These are phyloP conservation scores for Cladosporium halotolerans DNA, from an alignment of 2,329 filamentous ascomycete species.

Conservation along the genomic window DNA sequence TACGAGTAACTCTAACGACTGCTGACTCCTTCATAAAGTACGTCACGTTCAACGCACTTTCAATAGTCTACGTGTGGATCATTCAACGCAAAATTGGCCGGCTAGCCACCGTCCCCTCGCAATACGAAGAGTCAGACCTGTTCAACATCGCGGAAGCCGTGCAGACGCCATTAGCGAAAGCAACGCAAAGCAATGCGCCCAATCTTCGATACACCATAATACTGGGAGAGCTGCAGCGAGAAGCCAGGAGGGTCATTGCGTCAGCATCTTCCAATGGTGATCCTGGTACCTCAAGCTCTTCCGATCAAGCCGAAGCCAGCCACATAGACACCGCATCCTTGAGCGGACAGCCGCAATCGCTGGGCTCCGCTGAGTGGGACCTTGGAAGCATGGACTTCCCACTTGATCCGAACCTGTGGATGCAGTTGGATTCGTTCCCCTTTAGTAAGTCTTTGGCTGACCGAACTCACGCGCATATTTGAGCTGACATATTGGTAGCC, in stretches of 20 bases:
- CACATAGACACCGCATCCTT: neutral
- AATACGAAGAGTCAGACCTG: constrained; percentile 25
- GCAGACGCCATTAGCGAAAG: constrained; percentile 39
- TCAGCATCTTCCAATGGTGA: neutral
- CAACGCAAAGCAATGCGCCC: constrained; percentile 36
- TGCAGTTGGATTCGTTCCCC: constrained; percentile 26
- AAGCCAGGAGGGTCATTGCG: constrained; percentile 30
- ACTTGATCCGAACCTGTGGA: constrained; percentile 25
- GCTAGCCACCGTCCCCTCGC: constrained; percentile 12
- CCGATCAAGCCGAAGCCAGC: constrained; percentile 6
- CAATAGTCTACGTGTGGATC: constrained; percentile 49
- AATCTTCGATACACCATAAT: constrained; percentile 48
- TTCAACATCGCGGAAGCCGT: constrained; percentile 42
- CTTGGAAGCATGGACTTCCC: constrained; percentile 18
- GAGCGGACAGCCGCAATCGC: neutral
- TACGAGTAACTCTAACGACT: neutral
- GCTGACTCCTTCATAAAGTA: constrained; percentile 34
- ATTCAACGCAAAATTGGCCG: constrained; percentile 38
- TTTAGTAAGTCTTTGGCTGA: constrained; percentile 19
- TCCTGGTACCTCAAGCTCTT: constrained; percentile 8
- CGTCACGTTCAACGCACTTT: constrained; percentile 49
- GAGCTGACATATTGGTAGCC: neutral
- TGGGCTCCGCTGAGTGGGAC: constrained; percentile 3
- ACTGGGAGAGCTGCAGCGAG: constrained; percentile 45
- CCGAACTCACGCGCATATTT: neutral